Base-by-base conservation (phyloP, 2,329 filamentous ascomycete genomes). In the Aureobasidium lini region DNA sequence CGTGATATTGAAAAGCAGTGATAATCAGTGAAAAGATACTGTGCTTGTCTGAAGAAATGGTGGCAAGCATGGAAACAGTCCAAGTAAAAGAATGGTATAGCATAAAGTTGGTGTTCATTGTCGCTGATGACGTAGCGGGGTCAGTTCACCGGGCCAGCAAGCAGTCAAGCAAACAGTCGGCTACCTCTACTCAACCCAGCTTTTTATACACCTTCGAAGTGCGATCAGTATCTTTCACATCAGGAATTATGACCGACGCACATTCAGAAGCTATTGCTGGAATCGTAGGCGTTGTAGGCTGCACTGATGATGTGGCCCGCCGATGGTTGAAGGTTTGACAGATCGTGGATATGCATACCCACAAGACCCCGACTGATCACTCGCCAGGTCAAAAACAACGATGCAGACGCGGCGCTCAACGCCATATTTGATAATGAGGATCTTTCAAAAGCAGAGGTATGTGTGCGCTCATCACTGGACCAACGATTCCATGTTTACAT, bases 371-470 rank as follows among this genome's bases (percentile, higher is more conserved):
- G n/a, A 37, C 43, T 49, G 29, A 58, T 32, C 28, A 15, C 42
- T 31, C 39, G 34, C 16, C 43, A 70, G 69, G 67, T 63, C 31
- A 71, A 71, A 56, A 64, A 68, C 56, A 69, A 70, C 60, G 61
- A 71, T 61, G 47, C 63, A 42, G 62, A 65, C 8, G 56, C 61
- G 16, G 71, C 68, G 8, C 59, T 67, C 42, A 66, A 65, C 54
- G 67, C 70, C 23, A 62, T 70, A 29, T 60, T 72, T 23, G 69
- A 72, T 52, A 59, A 60, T 28, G 70, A 71, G 44, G 68, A 70
- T 56, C 67, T 71, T 34, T 36, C 42, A 15, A 61, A 66, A 60
- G 61, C 65, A 42, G 66, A 70, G 40, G 61, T 56, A 36, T 18
- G 44, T 47, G 31, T 15, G 32, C 16, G 40, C 42, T 13, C 29